These are phyloP conservation scores for Pilasporangium apinafurcum DNA, from an alignment of 352 stramenopile genomes.

Conservation along the genomic window DNA sequence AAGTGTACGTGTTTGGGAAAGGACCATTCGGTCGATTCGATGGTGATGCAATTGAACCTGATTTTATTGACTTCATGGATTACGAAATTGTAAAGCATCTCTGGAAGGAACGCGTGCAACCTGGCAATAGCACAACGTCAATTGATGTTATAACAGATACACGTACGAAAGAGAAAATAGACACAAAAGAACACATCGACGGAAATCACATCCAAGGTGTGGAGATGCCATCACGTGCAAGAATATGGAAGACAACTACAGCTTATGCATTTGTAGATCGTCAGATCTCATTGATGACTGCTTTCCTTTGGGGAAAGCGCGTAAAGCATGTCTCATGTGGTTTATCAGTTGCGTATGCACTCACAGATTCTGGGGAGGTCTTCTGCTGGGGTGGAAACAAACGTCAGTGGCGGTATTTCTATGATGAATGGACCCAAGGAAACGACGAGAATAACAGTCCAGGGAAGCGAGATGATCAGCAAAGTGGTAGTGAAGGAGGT, in stretches of 20 bases:
- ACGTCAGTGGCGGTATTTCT: conserved; percentile 66
- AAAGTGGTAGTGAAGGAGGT: not conserved
- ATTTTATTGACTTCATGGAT: conserved; percentile 76
- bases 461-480: not conserved
- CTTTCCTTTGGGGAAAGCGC: conserved; percentile 70
- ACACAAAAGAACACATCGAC: too few relatives aligned
- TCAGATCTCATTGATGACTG: conserved; percentile 55
- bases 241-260: conserved; percentile 30
- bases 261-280: conserved; percentile 36
- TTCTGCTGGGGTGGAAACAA: conserved; percentile 79
- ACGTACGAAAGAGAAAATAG: too few relatives aligned
- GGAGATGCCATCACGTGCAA: conserved; percentile 16
- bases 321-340: conserved; percentile 48
- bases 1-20: conserved; percentile 78
- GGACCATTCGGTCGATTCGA: conserved; percentile 61
- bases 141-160: too few relatives aligned
- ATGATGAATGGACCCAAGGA: conserved; percentile 29
- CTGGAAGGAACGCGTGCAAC: conserved; percentile 50
- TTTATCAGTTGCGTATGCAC: conserved; percentile 39
- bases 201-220: too few relatives aligned
- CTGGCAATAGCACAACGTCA: not conserved
- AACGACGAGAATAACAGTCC: not conserved
- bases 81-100: conserved; percentile 46
- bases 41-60: conserved; percentile 34
- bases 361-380: conserved; percentile 62